Conservation (phyloP, 495 filamentous ascomycete species). For the Aspergillus sclerotiicarbonarius region DNA sequence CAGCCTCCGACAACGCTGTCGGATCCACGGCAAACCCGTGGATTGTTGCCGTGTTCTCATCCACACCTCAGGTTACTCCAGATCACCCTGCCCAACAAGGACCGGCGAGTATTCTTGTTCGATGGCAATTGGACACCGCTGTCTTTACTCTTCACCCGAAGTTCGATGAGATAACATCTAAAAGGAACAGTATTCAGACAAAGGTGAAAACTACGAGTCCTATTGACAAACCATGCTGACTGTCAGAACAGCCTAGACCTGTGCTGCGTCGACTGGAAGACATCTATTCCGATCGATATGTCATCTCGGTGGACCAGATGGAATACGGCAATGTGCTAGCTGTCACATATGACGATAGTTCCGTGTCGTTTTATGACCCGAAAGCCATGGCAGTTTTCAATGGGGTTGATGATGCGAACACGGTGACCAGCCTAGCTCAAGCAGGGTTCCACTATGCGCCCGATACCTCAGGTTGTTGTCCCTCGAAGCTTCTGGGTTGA, state of each 20-base stretch:
- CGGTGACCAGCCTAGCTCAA: slow-evolving; percentile 66
- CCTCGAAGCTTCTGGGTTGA: background rate
- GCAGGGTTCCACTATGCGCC: slow-evolving; percentile 66
- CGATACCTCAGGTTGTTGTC: slow-evolving; percentile 27
- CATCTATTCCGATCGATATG: slow-evolving; percentile 59
- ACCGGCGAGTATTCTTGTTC: slow-evolving; percentile 64
- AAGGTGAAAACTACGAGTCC: slow-evolving; percentile 29
- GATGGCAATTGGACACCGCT: slow-evolving; percentile 70
- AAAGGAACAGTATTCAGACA: slow-evolving; percentile 52
- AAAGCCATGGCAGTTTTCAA: slow-evolving; percentile 64
- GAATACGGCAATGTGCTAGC: slow-evolving; percentile 67
- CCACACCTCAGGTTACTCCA: slow-evolving; percentile 45
- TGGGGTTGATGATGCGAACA: slow-evolving; percentile 57
- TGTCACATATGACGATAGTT: slow-evolving; percentile 71
- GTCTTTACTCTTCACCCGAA: slow-evolving; percentile 62
- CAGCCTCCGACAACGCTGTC: slow-evolving; percentile 48
- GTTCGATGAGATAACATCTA: slow-evolving; percentile 70
- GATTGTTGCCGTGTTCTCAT: slow-evolving; percentile 70
- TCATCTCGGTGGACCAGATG: slow-evolving; percentile 64
- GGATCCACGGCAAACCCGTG: slow-evolving; percentile 55
- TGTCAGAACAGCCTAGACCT: slow-evolving; percentile 47
- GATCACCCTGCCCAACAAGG: slow-evolving; percentile 57
- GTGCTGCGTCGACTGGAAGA: slow-evolving; percentile 66
- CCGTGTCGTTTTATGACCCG: slow-evolving; percentile 73
- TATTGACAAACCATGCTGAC: background rate